Percentiles rank a stretch among this genome's conserved stretches.
Evolutionary conservation across 2,329 filamentous ascomycete species (phyloP).

Genomic region (Graphiopsis chlorocephala): DNA sequence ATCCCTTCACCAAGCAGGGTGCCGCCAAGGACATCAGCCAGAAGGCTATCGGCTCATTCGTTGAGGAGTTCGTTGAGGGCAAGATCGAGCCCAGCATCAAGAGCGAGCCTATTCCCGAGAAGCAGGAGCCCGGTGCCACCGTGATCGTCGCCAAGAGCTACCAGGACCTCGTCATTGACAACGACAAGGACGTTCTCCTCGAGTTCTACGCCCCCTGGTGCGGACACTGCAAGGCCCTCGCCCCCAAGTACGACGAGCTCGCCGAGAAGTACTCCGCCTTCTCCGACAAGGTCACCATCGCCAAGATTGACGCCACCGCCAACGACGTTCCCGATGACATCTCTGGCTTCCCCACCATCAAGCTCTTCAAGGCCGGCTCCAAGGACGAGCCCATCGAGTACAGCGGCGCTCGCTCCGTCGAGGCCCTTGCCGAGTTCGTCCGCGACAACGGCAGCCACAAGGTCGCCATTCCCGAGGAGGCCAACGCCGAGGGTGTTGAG

Average conservation of each 20-base stretch:
- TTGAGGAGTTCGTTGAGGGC: constrained; percentile 78
- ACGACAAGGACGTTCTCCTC: constrained; percentile 92
- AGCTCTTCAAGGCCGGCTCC: constrained; percentile 87
- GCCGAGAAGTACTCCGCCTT: constrained; percentile 54
- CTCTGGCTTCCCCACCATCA: constrained; percentile 97
- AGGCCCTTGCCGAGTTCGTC: constrained; percentile 90
- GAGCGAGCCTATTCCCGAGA: constrained; percentile 94
- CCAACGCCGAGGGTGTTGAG: constrained; percentile 41
- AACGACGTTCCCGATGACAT: constrained; percentile 98
- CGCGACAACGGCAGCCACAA: constrained; percentile 92
- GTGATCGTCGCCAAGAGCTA: constrained; percentile 93
- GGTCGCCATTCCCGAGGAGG: constrained; percentile 61
- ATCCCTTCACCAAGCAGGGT: constrained; percentile 67
- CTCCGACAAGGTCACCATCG: constrained; percentile 62
- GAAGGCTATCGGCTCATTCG: constrained; percentile 74
- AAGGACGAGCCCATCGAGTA: constrained; percentile 87
- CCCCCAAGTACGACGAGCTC: constrained; percentile 66
- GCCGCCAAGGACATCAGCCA: constrained; percentile 75
- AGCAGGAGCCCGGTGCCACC: constrained; percentile 82
- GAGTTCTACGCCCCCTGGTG: constrained; percentile 96
- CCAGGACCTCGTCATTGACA: constrained; percentile 84
- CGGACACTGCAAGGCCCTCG: constrained; percentile 67
- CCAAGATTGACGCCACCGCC: constrained; percentile 91
- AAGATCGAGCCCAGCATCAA: constrained; percentile 96
- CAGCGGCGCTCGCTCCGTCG: constrained; percentile 79